These are phyloP conservation scores for Spathaspora passalidarum DNA, from an alignment of 805 yeast genomes.

Conservation along the genomic window DNA sequence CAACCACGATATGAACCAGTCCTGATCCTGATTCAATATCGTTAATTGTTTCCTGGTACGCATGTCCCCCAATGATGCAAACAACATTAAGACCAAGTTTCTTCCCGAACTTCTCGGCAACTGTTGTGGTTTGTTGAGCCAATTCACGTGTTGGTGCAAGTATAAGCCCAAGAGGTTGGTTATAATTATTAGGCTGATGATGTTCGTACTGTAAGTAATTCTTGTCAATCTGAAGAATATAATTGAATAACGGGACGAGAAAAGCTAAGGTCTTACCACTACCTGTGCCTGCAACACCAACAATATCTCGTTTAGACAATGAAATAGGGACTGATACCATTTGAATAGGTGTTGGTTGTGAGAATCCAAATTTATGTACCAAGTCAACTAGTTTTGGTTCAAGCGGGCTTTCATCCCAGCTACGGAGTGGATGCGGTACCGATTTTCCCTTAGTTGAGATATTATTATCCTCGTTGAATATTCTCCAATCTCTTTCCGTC, in stretches of 20 bases:
- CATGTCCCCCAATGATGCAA: constrained; percentile 87
- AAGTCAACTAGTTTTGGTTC: constrained; percentile 31
- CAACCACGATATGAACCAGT: constrained; percentile 79
- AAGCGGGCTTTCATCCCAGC: constrained; percentile 66
- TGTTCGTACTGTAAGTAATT: constrained; percentile 35
- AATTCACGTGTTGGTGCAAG: constrained; percentile 93
- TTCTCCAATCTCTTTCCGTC: constrained; percentile 88
- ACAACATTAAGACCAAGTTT: constrained; percentile 45
- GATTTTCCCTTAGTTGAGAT: constrained; percentile 46
- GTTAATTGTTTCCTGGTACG: constrained; percentile 67
- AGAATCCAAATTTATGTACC: constrained; percentile 44
- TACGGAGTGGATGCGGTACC: constrained; percentile 53
- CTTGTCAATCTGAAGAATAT: constrained; percentile 36
- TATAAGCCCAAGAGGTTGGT: constrained; percentile 73
- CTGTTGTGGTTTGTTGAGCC: constrained; percentile 79
- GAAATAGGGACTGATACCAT: constrained; percentile 82
- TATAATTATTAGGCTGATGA: constrained; percentile 45
- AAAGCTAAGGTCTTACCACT: constrained; percentile 92
- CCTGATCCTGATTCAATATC: constrained; percentile 41
- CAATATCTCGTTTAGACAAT: constrained; percentile 55
- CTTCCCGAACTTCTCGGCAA: constrained; percentile 51
- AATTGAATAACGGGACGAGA: constrained; percentile 65
- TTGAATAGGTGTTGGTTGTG: constrained; percentile 86
- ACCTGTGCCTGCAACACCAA: constrained; percentile 96
- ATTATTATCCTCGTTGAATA: constrained; percentile 72